These are phyloP conservation scores for Mediolabrus comicus DNA, from an alignment of 108 stramenopile genomes.

Conservation along the genomic window DNA sequence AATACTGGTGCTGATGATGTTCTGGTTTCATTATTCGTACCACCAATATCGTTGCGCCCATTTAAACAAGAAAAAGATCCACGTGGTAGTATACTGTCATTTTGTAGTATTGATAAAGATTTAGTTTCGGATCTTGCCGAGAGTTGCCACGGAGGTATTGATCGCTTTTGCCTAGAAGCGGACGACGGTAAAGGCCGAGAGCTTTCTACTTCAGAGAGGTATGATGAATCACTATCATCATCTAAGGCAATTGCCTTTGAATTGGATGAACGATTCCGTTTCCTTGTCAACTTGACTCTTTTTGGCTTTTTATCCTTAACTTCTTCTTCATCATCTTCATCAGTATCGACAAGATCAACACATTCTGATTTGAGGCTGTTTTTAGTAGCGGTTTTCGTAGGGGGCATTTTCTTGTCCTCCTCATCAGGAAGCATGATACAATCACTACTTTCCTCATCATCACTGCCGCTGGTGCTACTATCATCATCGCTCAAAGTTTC, in stretches of 20 bases:
- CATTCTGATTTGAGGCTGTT: neutral
- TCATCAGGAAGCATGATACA: neutral
- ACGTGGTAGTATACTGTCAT: neutral
- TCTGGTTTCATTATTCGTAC: neutral
- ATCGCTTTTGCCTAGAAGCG: neutral
- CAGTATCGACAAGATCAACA: constrained; percentile 26
- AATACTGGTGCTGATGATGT: neutral
- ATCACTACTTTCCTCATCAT: neutral
- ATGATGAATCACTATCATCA: constrained; percentile 4
- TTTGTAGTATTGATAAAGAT: neutral
- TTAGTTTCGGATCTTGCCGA: neutral
- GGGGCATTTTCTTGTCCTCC: neutral
- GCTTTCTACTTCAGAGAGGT: constrained; percentile 16
- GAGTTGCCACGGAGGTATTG: constrained; percentile 13
- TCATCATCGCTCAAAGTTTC: neutral
- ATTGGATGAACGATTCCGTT: neutral
- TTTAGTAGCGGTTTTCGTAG: neutral
- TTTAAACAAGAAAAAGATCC: constrained; percentile 13
- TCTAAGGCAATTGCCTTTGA: neutral
- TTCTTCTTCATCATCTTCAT: neutral
- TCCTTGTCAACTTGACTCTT: neutral
- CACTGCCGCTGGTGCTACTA: neutral
- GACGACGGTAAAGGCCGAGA: constrained; percentile 1
- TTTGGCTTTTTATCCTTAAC: neutral
- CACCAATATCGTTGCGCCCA: constrained; percentile 9